Base-by-base conservation (phyloP, 208 protist genomes). In the Acanthamoeba lenticulata region DNA sequence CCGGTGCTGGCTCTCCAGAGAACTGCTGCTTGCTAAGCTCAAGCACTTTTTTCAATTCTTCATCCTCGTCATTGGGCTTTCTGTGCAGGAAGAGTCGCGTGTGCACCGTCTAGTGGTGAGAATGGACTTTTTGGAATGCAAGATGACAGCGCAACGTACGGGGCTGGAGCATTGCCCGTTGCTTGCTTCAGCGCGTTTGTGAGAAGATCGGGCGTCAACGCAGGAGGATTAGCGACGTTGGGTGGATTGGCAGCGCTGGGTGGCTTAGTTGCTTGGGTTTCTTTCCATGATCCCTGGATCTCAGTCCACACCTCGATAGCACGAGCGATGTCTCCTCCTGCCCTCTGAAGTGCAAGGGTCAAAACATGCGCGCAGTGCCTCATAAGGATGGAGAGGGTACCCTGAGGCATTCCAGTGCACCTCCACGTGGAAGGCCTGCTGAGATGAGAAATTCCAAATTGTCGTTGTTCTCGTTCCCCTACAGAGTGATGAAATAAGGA, bases 381-480 rank as follows among this genome's bases (percentile, higher is more conserved):
- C n/a, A n/a, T n/a, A n/a, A n/a, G n/a, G n/a, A n/a, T n/a, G 38
- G 19, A 29, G 2, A 0, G 7, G 21, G 11, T 81, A 81, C 69
- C 0, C 40, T 17, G 0, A 81, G 40, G 24, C 69, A 81, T 29
- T 81, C 69, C 0, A 40, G 6, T 15, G 69, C 69, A 7, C 69
- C 34, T 19, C 40, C 69, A 81, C 38, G 38, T 40, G 69, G 69
- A 11, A 81, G 34, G 29, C 69, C 69, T 9, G 69, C 69, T 9
- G 69, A 81, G 34, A 81, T 81, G 0, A 81, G 69, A 45, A 81
- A 81, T 17, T 81, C 69, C 69, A 81, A n/a, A n/a, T n/a, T n/a
- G n/a, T n/a, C n/a, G n/a, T n/a, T n/a, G n/a, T n/a, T n/a, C n/a
- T n/a, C n/a, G n/a, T n/a, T n/a, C n/a, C n/a, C n/a, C n/a, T n/a